Evolutionary conservation across 2,329 filamentous ascomycete genomes (phyloP).

Genomic region (Arthrobotrys conoides): DNA sequence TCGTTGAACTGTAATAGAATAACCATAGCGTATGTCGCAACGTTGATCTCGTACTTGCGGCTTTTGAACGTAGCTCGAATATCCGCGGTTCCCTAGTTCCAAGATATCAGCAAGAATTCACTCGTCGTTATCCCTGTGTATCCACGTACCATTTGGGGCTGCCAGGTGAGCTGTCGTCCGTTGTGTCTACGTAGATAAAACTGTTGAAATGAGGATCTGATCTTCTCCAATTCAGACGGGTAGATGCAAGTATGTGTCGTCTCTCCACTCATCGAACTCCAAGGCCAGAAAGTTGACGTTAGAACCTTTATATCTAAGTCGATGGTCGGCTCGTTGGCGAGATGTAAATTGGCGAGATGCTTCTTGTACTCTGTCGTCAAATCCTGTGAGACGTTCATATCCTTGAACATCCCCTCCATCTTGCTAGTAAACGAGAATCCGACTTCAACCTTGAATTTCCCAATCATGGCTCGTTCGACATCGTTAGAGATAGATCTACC

Average conservation of each 20-base stretch:
- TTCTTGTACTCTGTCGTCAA: conserved; percentile 82
- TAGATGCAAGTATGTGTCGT: conserved; percentile 78
- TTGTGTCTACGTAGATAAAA: conserved; percentile 91
- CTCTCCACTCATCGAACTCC: conserved; percentile 82
- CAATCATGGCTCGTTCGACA: conserved; percentile 94
- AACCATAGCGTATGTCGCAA: conserved; percentile 92
- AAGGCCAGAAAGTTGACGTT: conserved; percentile 94
- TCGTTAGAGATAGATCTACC: conserved; percentile 91
- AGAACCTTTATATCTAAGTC: conserved; percentile 88
- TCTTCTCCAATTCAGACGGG: conserved; percentile 78
- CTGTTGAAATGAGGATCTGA: conserved; percentile 87
- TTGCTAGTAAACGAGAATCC: conserved; percentile 94
- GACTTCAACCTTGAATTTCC: conserved; percentile 95
- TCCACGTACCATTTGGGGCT: conserved; percentile 71
- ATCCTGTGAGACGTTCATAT: conserved; percentile 89
- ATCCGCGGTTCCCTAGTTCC: conserved; percentile 76
- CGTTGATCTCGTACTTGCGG: conserved; percentile 88
- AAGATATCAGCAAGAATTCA: not conserved
- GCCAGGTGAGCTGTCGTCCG: conserved; percentile 90
- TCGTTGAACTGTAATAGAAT: conserved; percentile 92
- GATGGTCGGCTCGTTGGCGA: conserved; percentile 73
- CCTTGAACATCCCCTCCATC: conserved; percentile 97
- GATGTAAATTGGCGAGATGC: conserved; percentile 74
- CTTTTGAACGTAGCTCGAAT: conserved; percentile 83
- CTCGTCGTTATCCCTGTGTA: not conserved